phyloP scores from a whole-genome alignment of 305 asterid genomes.

The Fraxinus sp. region DNA sequence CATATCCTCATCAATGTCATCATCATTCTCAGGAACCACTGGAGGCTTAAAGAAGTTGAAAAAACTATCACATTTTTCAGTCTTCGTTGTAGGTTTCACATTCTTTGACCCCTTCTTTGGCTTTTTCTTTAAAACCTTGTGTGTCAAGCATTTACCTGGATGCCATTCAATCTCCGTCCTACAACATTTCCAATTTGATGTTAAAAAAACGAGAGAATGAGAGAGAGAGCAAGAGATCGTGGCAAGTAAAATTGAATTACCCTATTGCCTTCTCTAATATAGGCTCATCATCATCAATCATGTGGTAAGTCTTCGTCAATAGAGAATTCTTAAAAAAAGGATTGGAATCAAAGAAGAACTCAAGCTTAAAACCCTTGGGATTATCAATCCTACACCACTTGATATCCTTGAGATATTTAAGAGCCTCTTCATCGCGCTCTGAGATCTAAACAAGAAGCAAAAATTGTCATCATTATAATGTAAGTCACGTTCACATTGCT shows the following conservation, averaged over 20 bases:
- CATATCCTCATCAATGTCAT: slow-evolving; percentile 65
- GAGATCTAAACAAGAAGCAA: slow-evolving; percentile 43
- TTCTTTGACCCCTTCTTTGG: slow-evolving; percentile 63
- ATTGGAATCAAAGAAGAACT: slow-evolving; percentile 63
- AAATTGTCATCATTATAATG: slow-evolving; percentile 13
- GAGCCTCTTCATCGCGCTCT: slow-evolving; percentile 73
- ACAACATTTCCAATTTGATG: slow-evolving; percentile 16
- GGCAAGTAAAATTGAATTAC: slow-evolving; percentile 29
- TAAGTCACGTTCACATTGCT: background rate
- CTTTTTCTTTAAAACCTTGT: slow-evolving; percentile 60
- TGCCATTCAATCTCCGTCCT: slow-evolving; percentile 69
- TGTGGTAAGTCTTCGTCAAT: slow-evolving; percentile 68
- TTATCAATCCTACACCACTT: slow-evolving; percentile 61
- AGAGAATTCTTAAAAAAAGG: slow-evolving; percentile 70
- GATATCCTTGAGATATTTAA: slow-evolving; percentile 65
- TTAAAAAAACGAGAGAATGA: background rate
- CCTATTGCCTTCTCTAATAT: slow-evolving; percentile 78
- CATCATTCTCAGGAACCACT: slow-evolving; percentile 62
- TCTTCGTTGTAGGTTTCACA: slow-evolving; percentile 53
- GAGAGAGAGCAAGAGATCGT: background rate
- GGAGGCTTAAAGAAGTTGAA: slow-evolving; percentile 37
- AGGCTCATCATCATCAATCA: slow-evolving; percentile 77
- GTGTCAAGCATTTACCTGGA: slow-evolving; percentile 62
- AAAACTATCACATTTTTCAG: background rate
- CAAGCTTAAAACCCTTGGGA: slow-evolving; percentile 86